Conservation (phyloP, 352 stramenopile genomes). For the Phytophthora constricta region DNA sequence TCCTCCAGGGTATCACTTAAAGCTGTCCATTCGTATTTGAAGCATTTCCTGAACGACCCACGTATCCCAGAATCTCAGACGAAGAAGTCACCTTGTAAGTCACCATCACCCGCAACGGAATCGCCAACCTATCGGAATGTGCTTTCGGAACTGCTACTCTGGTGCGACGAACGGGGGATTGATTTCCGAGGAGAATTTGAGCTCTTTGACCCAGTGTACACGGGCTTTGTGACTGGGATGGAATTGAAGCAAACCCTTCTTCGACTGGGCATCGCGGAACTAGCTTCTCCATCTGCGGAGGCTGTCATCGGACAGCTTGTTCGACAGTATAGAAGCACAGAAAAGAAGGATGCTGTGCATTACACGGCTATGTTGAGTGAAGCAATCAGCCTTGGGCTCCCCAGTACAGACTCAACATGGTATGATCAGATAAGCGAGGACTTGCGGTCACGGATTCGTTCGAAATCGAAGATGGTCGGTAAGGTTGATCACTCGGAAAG, state of each 20-base stretch:
- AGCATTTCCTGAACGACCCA: too few relatives aligned
- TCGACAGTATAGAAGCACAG: conserved; percentile 48
- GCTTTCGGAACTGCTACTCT: conserved; percentile 37
- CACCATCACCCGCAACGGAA: too few relatives aligned
- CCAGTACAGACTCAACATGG: conserved; percentile 24
- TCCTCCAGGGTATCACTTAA: too few relatives aligned
- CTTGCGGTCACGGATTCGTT: conserved; percentile 54
- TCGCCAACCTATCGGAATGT: too few relatives aligned
- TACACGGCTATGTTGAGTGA: conserved; percentile 50
- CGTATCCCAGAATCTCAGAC: too few relatives aligned
- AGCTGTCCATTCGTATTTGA: too few relatives aligned
- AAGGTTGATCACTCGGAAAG: conserved; percentile 41
- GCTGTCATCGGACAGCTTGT: conserved; percentile 58
- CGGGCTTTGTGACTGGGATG: conserved; percentile 46
- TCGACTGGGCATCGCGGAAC: conserved; percentile 40
- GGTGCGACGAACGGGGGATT: conserved; percentile 47
- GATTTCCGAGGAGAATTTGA: conserved; percentile 67
- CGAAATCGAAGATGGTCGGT: conserved; percentile 35
- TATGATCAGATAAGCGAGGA: conserved; percentile 40
- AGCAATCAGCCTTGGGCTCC: conserved; percentile 2
- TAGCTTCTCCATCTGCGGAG: conserved; percentile 36
- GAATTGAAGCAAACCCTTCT: conserved; percentile 65
- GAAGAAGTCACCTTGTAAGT: too few relatives aligned
- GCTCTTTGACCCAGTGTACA: conserved; percentile 49
- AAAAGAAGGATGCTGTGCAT: conserved; percentile 39